Evolutionary conservation across 208 protist genomes (phyloP), one percentile per base, ranked within the genome.

Genomic region (Trypanosoma cruzi): DNA sequence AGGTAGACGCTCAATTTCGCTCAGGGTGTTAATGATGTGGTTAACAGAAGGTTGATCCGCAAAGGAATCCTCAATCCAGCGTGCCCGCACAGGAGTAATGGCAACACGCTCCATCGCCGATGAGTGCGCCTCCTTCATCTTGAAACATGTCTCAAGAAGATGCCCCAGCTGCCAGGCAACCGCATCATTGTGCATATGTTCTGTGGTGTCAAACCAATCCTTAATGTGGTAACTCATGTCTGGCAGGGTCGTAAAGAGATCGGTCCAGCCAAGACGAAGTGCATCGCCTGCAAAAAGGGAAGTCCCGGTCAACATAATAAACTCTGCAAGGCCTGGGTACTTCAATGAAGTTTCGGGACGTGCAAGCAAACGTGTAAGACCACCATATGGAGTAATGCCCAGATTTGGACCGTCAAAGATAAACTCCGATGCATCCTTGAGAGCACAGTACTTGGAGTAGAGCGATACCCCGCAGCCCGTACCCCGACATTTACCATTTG

Each of bases 161-260:
- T 96, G 88, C 16, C 92, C 92, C 20, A 97, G 80, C 75, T 97
- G 92, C 93, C 90, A 96, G 22, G 89, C 87, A 62, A 96, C 79
- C 32, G 90, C 90, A 85, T 97, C 93, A 65, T 96, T 94, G 71
- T 96, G 91, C 89, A 97, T 95, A 75, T 96, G 90, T 73, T 97
- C 92, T 32, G 82, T 85, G 54, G 62, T 79, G 76, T 97, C 79
- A 71, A 97, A 97, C 92, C 92, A 97, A 49, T 96, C 88, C 65
- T 95, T 92, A 69, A 97, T 93, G 80, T 97, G 87, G 68, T 93
- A 93, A 46, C 83, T 83, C 77, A 94, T 89, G 73, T 97, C 89
- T 34, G 87, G 84, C 37, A 95, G 68, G 26, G 79, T 84, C 18
- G 93, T 94, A 80, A 93, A 96, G 34, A 97, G 80, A 68, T 96